These are phyloP conservation scores for Chaetoscypha palmicola DNA, from an alignment of 2,329 filamentous ascomycete species.

Conservation along the genomic window DNA sequence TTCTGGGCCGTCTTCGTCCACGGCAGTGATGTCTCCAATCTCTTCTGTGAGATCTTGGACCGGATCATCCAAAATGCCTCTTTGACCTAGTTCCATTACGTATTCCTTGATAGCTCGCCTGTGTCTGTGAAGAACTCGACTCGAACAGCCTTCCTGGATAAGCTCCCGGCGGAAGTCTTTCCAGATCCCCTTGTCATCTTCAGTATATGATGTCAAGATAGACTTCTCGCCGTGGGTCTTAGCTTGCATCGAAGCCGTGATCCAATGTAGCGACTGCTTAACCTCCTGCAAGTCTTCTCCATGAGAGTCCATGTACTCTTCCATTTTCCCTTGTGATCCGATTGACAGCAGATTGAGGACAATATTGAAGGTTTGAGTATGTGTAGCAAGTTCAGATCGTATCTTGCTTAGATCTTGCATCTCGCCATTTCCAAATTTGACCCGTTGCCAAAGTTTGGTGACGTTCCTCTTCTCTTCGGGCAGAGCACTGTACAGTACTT, in stretches of 20 bases:
- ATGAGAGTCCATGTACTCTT: slow-evolving; percentile 14
- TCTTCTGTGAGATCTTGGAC: too few species aligned
- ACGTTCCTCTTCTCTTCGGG: slow-evolving; percentile 10
- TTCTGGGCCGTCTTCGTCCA: too few species aligned
- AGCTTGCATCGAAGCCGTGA: slow-evolving; percentile 11
- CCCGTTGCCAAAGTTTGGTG: slow-evolving; percentile 11
- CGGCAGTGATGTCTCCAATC: too few species aligned
- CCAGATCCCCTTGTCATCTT: slow-evolving; percentile 46
- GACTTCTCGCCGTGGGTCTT: slow-evolving; percentile 11
- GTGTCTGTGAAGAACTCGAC: slow-evolving; percentile 45
- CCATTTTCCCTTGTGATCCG: slow-evolving; percentile 13
- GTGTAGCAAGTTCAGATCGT: slow-evolving; percentile 9
- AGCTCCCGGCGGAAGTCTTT: slow-evolving; percentile 47
- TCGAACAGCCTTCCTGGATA: slow-evolving; percentile 47
- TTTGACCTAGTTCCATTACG: slow-evolving; percentile 18
- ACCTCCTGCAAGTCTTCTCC: slow-evolving; percentile 12
- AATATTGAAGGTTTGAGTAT: slow-evolving; percentile 13
- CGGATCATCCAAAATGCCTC: slow-evolving; percentile 15
- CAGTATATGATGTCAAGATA: slow-evolving; percentile 21
- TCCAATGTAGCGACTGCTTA: slow-evolving; percentile 10
- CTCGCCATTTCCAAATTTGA: slow-evolving; percentile 17
- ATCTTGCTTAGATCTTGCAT: slow-evolving; percentile 13
- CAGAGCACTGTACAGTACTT: slow-evolving; percentile 17
- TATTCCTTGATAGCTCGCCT: slow-evolving; percentile 35
- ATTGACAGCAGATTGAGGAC: slow-evolving; percentile 11